Conservation (phyloP, 2,329 filamentous ascomycete species). For the Penicillium sp. region DNA sequence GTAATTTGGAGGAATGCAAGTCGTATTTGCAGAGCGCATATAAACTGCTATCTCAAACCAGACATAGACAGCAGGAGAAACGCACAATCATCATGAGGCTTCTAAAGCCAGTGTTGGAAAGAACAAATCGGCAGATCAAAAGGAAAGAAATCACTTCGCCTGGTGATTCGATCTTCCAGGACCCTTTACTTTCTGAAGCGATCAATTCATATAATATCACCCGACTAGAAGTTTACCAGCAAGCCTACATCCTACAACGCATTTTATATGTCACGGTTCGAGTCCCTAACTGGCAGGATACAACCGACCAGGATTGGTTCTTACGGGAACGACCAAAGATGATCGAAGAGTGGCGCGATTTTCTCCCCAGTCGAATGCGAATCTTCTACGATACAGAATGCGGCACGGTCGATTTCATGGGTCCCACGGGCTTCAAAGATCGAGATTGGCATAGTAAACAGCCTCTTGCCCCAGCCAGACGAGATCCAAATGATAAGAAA, state of each 20-base stretch:
- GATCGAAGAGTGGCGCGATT: conserved; percentile 51
- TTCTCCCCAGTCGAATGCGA: conserved; percentile 39
- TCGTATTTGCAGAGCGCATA: conserved; percentile 33
- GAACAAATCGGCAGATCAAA: background rate
- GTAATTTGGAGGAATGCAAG: conserved; percentile 23
- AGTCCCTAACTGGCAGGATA: conserved; percentile 12
- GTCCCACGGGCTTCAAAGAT: conserved; percentile 21
- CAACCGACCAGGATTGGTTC: conserved; percentile 29
- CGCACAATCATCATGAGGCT: conserved; percentile 26
- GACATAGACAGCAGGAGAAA: conserved; percentile 28
- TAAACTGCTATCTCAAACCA: conserved; percentile 28
- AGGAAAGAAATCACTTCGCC: background rate
- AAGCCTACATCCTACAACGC: conserved; percentile 25
- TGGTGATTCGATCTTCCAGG: conserved; percentile 16
- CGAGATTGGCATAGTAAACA: conserved; percentile 4
- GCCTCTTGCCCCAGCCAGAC: conserved; percentile 7
- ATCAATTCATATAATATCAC: conserved; percentile 35
- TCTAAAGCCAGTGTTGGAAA: conserved; percentile 15
- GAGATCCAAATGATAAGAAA: conserved; percentile 2
- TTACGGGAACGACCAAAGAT: conserved; percentile 43
- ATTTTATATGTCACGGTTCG: conserved; percentile 5
- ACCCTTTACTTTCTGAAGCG: conserved; percentile 29
- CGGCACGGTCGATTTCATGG: conserved; percentile 44
- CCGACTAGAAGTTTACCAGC: conserved; percentile 32
- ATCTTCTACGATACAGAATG: conserved; percentile 39